Percentiles rank a stretch among this genome's conserved stretches.
Conservation (phyloP, 495 filamentous ascomycete genomes). For the Tuber borchii region DNA sequence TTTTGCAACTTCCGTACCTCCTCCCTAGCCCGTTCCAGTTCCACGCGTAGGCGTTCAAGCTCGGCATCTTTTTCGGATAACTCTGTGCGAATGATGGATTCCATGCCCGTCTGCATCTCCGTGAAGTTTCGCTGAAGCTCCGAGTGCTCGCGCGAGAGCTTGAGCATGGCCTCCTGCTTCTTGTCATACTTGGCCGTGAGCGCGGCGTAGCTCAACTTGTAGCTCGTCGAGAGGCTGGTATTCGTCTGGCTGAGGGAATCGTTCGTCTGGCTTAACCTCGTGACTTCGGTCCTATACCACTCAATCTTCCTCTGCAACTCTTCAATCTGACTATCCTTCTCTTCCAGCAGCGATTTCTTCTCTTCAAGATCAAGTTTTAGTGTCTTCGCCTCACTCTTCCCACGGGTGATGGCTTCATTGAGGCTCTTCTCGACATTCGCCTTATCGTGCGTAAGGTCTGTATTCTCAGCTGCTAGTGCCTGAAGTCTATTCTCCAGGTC, state of each 20-base stretch:
- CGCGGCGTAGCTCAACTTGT: constrained; percentile 58
- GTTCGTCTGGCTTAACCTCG: constrained; percentile 66
- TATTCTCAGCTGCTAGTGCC: constrained; percentile 36
- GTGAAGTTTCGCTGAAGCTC: constrained; percentile 31
- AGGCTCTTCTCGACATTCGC: constrained; percentile 37
- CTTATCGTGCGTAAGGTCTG: constrained; percentile 35
- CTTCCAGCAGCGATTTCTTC: constrained; percentile 44
- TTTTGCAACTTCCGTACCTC: constrained; percentile 75
- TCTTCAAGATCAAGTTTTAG: constrained; percentile 27
- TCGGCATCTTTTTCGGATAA: constrained; percentile 70
- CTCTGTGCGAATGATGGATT: constrained; percentile 56
- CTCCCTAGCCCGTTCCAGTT: constrained; percentile 69
- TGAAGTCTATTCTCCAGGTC: constrained; percentile 56
- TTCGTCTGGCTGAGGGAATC: constrained; percentile 66
- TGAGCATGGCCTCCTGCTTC: constrained; percentile 58
- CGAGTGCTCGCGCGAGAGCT: constrained; percentile 49
- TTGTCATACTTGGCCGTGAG: constrained; percentile 55
- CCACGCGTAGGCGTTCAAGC: constrained; percentile 64
- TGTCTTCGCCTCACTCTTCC: constrained; percentile 20
- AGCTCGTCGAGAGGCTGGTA: constrained; percentile 55
- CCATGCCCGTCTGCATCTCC: constrained; percentile 56
- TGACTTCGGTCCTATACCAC: constrained; percentile 71
- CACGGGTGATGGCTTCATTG: constrained; percentile 19
- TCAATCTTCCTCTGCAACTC: constrained; percentile 68
- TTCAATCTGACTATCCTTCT: constrained; percentile 71